These are phyloP conservation scores for Fusarium sp. DNA, from an alignment of 2,329 filamentous ascomycete species.

Conservation along the genomic window DNA sequence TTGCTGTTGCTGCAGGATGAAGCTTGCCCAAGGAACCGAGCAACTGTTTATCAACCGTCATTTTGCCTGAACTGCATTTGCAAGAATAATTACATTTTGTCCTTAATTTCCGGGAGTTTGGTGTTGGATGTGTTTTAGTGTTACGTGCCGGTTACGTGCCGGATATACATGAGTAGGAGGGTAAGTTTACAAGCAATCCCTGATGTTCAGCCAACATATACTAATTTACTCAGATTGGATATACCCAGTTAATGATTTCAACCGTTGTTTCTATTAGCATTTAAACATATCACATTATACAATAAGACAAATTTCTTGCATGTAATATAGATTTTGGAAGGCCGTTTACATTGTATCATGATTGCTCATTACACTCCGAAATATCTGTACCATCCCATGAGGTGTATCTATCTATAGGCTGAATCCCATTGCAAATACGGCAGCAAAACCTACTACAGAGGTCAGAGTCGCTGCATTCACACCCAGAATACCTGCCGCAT, in stretches of 20 bases:
- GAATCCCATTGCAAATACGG: slow-evolving; percentile 55
- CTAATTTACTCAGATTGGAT: slow-evolving; percentile 43
- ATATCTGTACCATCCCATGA: slow-evolving; percentile 6
- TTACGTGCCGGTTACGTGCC: slow-evolving; percentile 20
- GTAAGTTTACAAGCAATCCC: slow-evolving; percentile 24
- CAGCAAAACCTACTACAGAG: slow-evolving; percentile 55
- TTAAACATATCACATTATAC: slow-evolving; percentile 5
- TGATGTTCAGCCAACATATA: background rate
- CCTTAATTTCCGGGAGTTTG: slow-evolving; percentile 28
- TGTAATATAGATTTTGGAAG: slow-evolving; percentile 36
- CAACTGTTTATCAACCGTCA: slow-evolving; percentile 20
- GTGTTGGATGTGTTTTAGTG: slow-evolving; percentile 18
- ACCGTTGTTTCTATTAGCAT: slow-evolving; percentile 8
- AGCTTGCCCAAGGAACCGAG: background rate
- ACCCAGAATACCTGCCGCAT: slow-evolving; percentile 42
- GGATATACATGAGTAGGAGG: slow-evolving; percentile 32
- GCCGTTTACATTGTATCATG: slow-evolving; percentile 14
- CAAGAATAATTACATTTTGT: slow-evolving; percentile 22
- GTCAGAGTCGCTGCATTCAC: slow-evolving; percentile 50
- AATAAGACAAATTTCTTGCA: slow-evolving; percentile 11
- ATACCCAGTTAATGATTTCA: slow-evolving; percentile 37
- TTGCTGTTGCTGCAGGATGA: slow-evolving; percentile 27
- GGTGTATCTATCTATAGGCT: slow-evolving; percentile 46
- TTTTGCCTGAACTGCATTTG: slow-evolving; percentile 9
- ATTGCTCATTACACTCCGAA: slow-evolving; percentile 12